Evolutionary conservation across 106 monocot species (phyloP), one percentile per base, ranked within the genome.

Genomic region (Posidonia australis): DNA sequence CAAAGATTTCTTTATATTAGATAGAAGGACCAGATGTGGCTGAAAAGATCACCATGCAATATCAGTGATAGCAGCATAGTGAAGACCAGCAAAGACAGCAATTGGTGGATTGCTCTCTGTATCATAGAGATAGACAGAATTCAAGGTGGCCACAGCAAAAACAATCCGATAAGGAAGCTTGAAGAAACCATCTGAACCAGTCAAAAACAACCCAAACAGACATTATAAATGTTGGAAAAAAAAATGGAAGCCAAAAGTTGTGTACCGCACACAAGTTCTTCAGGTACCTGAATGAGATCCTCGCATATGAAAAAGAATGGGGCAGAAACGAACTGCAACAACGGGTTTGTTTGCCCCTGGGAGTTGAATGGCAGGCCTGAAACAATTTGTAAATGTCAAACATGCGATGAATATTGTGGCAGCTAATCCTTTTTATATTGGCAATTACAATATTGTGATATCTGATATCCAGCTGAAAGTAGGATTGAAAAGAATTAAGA

Each of bases 61-160:
- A 78, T 94, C 94, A 9, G 94, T 94, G 55, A 94, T 81, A 46
- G 94, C 86, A 70, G 89, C 89, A 82, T 86, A 94, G 70, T 94
- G 94, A 28, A 94, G 83, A 20, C 94, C 94, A 60, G 84, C 89
- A 66, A 76, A 79, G 55, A 94, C 57, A 44, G 83, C 90, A 67
- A 90, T 84, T 60, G 94, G 94, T n/a, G 73, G 55, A 71, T 55
- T 19, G 45, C 89, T 84, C 73, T 89, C 86, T 3, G 94, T 90
- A 70, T 94, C 94, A 70, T 90, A 94, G 12, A 94, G 69, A 58
- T 84, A 94, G 17, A 94, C 70, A 26, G 94, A 94, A 66, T 90
- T 84, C 64, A 94, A 67, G 47, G 94, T 90, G 46, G 90, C 90
- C 64, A 94, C 76, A 64, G 94, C 86, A 77, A 94, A 94, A 62